Evolutionary conservation across 106 monocot genomes (phyloP).

Genomic region (Amphibolis antarctica): DNA sequence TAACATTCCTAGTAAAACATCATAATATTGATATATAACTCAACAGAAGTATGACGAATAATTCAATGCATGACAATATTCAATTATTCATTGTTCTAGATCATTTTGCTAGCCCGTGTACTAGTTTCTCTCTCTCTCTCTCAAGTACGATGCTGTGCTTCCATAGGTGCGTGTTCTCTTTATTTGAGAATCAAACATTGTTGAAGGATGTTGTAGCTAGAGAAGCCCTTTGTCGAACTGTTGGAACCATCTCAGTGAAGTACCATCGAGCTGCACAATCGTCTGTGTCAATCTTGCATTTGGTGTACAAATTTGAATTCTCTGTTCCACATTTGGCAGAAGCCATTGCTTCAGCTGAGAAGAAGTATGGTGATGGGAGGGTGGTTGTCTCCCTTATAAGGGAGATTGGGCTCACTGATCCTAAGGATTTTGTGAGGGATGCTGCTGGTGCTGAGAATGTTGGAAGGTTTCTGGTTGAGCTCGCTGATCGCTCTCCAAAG

Average conservation of each 20-base stretch:
- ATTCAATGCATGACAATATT: too few relatives aligned
- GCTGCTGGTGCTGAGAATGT: constrained; percentile 80
- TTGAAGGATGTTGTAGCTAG: constrained; percentile 57
- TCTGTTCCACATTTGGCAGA: constrained; percentile 54
- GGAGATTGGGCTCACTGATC: constrained; percentile 72
- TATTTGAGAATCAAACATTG: constrained; percentile 59
- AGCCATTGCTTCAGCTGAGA: constrained; percentile 48
- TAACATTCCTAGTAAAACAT: too few relatives aligned
- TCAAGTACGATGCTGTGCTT: background rate
- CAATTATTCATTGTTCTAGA: background rate
- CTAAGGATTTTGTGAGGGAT: constrained; percentile 81
- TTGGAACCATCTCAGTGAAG: constrained; percentile 65
- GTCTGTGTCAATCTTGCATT: constrained; percentile 64
- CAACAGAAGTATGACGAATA: too few relatives aligned
- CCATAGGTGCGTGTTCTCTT: constrained; percentile 48
- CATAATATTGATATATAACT: too few relatives aligned
- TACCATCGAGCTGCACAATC: constrained; percentile 34
- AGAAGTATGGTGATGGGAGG: constrained; percentile 70
- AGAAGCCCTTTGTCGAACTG: constrained; percentile 51
- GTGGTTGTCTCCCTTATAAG: constrained; percentile 53
- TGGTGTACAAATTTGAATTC: constrained; percentile 84
- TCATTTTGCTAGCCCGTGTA: background rate
- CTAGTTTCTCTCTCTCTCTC: background rate
- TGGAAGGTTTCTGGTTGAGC: constrained; percentile 83
- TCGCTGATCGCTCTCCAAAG: constrained; percentile 64